A percentile compares a stretch with the other conserved stretches of the same genome.
Evolutionary conservation across 345 rosid species (phyloP).

Genomic region (Camelina sativa): DNA sequence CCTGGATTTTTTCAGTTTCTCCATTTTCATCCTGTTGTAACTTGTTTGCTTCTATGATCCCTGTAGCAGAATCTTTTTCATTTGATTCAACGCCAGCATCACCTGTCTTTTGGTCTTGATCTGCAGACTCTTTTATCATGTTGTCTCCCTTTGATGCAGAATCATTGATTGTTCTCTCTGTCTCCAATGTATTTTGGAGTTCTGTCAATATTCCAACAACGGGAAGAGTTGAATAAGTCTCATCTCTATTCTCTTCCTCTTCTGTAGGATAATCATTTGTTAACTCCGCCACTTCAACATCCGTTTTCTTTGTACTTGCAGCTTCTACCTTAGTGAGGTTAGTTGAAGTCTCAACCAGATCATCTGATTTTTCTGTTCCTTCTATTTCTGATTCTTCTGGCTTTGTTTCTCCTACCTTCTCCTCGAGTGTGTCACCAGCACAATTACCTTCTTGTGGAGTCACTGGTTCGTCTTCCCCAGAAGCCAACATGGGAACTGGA

Average conservation of each 20-base stretch:
- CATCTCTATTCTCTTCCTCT: constrained; percentile 36
- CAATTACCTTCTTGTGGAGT: constrained; percentile 34
- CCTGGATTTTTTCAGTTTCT: constrained; percentile 5
- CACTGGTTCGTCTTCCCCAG: constrained; percentile 37
- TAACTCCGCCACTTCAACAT: constrained; percentile 15
- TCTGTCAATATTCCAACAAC: constrained; percentile 43
- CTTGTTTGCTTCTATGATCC: constrained; percentile 3
- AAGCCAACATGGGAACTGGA: constrained; percentile 40
- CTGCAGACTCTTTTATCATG: not conserved
- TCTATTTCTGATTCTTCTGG: constrained; percentile 30
- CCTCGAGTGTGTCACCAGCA: constrained; percentile 22
- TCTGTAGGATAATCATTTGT: constrained; percentile 22
- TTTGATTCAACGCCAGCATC: constrained; percentile 10
- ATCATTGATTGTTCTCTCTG: constrained; percentile 19
- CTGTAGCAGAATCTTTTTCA: not conserved
- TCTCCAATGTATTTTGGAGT: constrained; percentile 33
- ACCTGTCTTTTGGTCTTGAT: not conserved
- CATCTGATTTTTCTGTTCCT: constrained; percentile 36
- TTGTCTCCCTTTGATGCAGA: not conserved
- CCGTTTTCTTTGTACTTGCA: constrained; percentile 33
- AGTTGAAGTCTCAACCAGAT: constrained; percentile 39
- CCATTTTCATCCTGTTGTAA: not conserved
- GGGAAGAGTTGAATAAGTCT: constrained; percentile 32
- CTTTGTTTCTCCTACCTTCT: constrained; percentile 26
- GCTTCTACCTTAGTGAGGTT: constrained; percentile 40